A percentile compares a stretch with the other conserved stretches of the same genome.
These are phyloP conservation scores for Lipomyces yamanashiensis DNA, from an alignment of 805 yeast genomes.

Conservation along the genomic window DNA sequence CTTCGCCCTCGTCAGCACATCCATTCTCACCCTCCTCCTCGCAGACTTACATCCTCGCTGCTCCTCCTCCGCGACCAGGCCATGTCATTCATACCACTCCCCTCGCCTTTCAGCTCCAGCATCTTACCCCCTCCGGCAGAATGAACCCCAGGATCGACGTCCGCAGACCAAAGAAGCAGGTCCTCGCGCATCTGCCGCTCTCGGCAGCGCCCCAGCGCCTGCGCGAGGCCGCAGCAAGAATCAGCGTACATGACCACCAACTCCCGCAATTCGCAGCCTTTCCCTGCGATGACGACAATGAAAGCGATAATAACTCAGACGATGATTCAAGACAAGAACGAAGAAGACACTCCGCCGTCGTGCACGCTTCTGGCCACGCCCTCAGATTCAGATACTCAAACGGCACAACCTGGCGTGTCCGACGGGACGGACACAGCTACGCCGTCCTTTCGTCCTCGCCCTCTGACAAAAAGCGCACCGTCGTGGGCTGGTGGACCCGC, in stretches of 20 bases:
- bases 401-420: constrained; percentile 9
- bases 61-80: constrained; percentile 26
- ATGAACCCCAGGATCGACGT: constrained; percentile 18
- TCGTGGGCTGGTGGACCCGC: constrained; percentile 20
- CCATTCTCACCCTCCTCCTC: neutral
- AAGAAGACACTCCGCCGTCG: neutral
- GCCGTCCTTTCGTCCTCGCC: constrained; percentile 2
- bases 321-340: neutral
- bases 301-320: neutral
- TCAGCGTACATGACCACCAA: constrained; percentile 8
- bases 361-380: constrained; percentile 4
- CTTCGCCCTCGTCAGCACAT: too few relatives aligned
- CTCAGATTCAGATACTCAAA: constrained; percentile 11
- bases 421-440: neutral
- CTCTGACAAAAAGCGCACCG: neutral
- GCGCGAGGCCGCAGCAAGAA: constrained; percentile 6
- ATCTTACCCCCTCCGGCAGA: constrained; percentile 4
- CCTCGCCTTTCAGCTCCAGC: constrained; percentile 25
- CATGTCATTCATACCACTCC: neutral
- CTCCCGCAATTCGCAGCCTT: constrained; percentile 15
- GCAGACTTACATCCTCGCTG: constrained; percentile 20
- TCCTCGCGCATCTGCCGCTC: constrained; percentile 5
- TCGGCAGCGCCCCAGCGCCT: constrained; percentile 6
- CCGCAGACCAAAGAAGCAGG: constrained; percentile 4
- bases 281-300: constrained; percentile 5